Conservation (phyloP, 345 rosid species). For the Linum usitatissimum region DNA sequence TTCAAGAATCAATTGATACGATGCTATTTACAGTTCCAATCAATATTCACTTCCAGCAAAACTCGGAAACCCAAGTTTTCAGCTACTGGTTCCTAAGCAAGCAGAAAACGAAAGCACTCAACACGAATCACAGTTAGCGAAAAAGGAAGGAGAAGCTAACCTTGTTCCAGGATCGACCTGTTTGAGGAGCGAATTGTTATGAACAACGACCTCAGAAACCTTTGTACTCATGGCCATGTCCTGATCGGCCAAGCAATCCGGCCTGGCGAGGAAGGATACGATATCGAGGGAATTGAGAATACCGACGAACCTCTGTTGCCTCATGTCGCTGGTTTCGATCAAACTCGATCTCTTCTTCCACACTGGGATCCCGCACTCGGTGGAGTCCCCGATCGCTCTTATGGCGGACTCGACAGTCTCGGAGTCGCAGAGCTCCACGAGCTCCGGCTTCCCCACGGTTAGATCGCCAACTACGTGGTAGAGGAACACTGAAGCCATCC, state of each 20-base stretch:
- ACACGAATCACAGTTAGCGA: background rate
- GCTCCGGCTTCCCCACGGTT: constrained; percentile 96
- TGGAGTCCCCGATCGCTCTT: constrained; percentile 69
- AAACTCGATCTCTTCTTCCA: constrained; percentile 67
- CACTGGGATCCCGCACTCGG: constrained; percentile 86
- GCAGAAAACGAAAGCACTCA: no score
- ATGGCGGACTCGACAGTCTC: constrained; percentile 84
- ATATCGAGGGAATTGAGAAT: constrained; percentile 80
- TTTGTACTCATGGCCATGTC: constrained; percentile 72
- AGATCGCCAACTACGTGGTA: constrained; percentile 97
- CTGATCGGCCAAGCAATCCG: constrained; percentile 69
- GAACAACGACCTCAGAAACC: constrained; percentile 59
- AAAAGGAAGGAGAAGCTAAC: constrained; percentile 20
- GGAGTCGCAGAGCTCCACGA: constrained; percentile 70
- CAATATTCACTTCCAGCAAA: background rate
- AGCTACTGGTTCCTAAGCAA: no score
- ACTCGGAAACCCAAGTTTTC: background rate
- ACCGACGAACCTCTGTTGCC: constrained; percentile 82
- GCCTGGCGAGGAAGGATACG: constrained; percentile 59
- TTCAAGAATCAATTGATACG: no score
- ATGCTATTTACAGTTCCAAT: no score
- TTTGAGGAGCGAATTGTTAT: constrained; percentile 48
- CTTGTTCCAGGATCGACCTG: constrained; percentile 95
- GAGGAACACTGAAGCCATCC: constrained; percentile 79
- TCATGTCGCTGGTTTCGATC: constrained; percentile 55